Evolutionary conservation across 2,329 filamentous ascomycete genomes (phyloP).

Genomic region (Polychaeton citri): DNA sequence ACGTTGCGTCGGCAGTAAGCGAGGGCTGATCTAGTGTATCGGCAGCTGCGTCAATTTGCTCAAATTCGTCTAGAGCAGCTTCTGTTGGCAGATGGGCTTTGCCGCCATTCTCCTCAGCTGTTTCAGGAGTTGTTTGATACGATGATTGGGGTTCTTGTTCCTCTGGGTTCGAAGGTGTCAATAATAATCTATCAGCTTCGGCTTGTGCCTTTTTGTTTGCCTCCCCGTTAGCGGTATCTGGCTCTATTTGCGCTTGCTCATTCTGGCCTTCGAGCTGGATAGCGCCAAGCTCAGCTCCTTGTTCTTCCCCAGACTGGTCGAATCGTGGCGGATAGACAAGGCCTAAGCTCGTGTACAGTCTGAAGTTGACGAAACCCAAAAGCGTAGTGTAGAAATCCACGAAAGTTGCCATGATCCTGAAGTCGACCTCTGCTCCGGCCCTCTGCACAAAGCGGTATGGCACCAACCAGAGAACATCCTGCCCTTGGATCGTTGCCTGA

Average conservation of each 20-base stretch:
- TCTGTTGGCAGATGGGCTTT: constrained; percentile 19
- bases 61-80: constrained; percentile 74
- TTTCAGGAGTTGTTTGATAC: constrained; percentile 18
- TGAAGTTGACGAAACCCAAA: constrained; percentile 89
- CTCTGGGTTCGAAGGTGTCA: constrained; percentile 15
- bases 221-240: constrained; percentile 6
- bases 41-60: constrained; percentile 68
- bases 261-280: constrained; percentile 77
- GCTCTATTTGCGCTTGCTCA: constrained; percentile 23
- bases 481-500: constrained; percentile 90
- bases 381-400: constrained; percentile 98
- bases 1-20: constrained; percentile 41
- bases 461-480: constrained; percentile 93
- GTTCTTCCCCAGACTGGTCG: constrained; percentile 72
- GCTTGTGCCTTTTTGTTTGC: constrained; percentile 32
- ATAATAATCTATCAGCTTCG: constrained; percentile 32
- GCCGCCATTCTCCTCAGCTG: constrained; percentile 14
- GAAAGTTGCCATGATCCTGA: constrained; percentile 98
- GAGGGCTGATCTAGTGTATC: constrained; percentile 75
- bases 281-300: constrained; percentile 77
- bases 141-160: constrained; percentile 6
- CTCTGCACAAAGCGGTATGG: constrained; percentile 97
- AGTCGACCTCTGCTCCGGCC: constrained; percentile 87
- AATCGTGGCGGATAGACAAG: constrained; percentile 95
- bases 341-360: constrained; percentile 80